Evolutionary conservation across 2,329 filamentous ascomycete species (phyloP).

Genomic region (Aureobasidium namibiae): DNA sequence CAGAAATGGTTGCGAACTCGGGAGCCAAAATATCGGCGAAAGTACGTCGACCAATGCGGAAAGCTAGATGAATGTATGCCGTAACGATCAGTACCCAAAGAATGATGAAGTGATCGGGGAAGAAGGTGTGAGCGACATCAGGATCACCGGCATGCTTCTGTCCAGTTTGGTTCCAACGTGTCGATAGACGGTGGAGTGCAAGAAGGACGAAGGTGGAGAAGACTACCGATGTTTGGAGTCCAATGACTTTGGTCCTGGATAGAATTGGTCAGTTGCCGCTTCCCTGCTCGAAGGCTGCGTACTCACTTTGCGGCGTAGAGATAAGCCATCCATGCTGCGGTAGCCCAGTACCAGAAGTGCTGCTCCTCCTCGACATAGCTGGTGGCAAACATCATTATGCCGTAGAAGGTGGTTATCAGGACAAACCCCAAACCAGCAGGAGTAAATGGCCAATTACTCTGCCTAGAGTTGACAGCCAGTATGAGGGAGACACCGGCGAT

Average conservation of each 20-base stretch:
- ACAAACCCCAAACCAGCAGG: constrained; percentile 37
- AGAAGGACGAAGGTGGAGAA: constrained; percentile 36
- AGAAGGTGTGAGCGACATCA: constrained; percentile 69
- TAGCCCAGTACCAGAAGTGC: constrained; percentile 95
- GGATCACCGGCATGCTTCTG: constrained; percentile 90
- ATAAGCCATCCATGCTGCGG: constrained; percentile 54
- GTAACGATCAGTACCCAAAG: constrained; percentile 68
- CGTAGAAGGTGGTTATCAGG: constrained; percentile 46
- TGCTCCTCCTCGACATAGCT: constrained; percentile 98
- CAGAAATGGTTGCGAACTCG: constrained; percentile 24
- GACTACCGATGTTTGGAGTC: background rate
- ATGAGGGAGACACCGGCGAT: constrained; percentile 36
- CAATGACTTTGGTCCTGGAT: background rate
- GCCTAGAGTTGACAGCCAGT: constrained; percentile 28
- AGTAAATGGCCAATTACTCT: constrained; percentile 29
- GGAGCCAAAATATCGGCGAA: constrained; percentile 22
- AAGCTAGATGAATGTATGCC: constrained; percentile 57
- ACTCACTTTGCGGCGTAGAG: constrained; percentile 8
- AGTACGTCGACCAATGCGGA: constrained; percentile 31
- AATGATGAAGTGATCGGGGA: constrained; percentile 53
- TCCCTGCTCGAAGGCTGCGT: background rate
- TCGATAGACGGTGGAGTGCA: constrained; percentile 54
- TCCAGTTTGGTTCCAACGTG: constrained; percentile 93
- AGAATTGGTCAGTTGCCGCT: background rate
- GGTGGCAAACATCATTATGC: constrained; percentile 91